phyloP scores from a whole-genome alignment of 306 rosid species.

The Lathyrus tuberosus region DNA sequence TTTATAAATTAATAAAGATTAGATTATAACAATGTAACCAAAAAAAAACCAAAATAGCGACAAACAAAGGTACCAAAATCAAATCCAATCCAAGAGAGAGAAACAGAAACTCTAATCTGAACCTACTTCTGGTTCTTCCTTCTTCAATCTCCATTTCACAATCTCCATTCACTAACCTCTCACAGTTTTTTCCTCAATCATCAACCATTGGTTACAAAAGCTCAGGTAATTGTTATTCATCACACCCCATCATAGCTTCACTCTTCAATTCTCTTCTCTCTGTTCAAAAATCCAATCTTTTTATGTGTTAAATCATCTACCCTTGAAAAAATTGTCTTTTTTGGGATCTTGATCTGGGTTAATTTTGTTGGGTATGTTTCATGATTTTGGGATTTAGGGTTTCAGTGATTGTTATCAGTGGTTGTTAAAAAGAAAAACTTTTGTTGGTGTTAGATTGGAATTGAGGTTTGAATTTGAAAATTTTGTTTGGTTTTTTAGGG shows the following conservation, averaged over 20 bases:
- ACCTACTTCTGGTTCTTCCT: not conserved
- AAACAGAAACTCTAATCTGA: slow-evolving; percentile 1
- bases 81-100: not conserved
- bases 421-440: not conserved
- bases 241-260: slow-evolving; percentile 34
- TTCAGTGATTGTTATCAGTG: slow-evolving; percentile 27
- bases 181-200: slow-evolving; percentile 9
- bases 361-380: slow-evolving; percentile 25
- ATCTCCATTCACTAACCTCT: slow-evolving; percentile 37
- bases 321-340: not conserved
- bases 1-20: no score
- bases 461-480: slow-evolving; percentile 34
- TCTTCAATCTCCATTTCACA: slow-evolving; percentile 48
- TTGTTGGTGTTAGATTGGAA: slow-evolving; percentile 38
- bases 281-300: slow-evolving; percentile 11
- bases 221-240: slow-evolving; percentile 38
- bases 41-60: not conserved
- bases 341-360: slow-evolving; percentile 51
- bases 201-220: slow-evolving; percentile 32
- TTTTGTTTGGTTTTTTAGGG: slow-evolving; percentile 41
- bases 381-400: slow-evolving; percentile 35
- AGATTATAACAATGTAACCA: not conserved
- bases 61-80: not conserved
- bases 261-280: slow-evolving; percentile 28
- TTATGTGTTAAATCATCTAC: slow-evolving; percentile 13